Base-by-base conservation (phyloP, 1,284 basidiomycete genomes). In the Bjerkandera adusta region DNA sequence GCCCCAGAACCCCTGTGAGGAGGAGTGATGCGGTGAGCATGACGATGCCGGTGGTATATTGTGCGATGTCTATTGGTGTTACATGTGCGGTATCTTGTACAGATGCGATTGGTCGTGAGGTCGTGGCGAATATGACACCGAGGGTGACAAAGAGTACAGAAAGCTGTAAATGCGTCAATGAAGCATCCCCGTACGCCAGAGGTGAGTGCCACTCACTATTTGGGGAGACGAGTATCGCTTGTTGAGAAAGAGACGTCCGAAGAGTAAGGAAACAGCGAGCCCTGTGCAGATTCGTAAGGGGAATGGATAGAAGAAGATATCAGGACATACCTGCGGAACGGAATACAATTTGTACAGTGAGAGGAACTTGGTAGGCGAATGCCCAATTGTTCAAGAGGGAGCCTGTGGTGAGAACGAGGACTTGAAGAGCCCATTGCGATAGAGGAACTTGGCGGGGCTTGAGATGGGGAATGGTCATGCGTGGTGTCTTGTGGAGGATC, bases 271-370 rank as follows among this genome's bases (percentile, higher is more conserved):
- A 5, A 87, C 75, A 1, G 76, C 77, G 16, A 87, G 69, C 33
- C 83, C 84, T 83, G 26, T 43, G 20, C 5, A 20, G 30, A 12
- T 3, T 43, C 11, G 25, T 50, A 37, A 52, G 33, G 24, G 37
- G 27, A 33, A 6, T 47, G 26, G 22, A 39, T 35, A 15, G 15
- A 21, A 18, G 12, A 25, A 47, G 58, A 57, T 29, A 58, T 51
- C 35, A 24, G 15, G 46, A 63, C 76, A 65, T 54, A 81, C 91
- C 91, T 27, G 89, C 92, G 38, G 89, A 92, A 32, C 92, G 79
- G 62, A 95, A 92, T 24, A 96, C 85, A 56, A 95, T 94, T 59
- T 93, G 84, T 0, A 96, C 71, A 0, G 89, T 82, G 43, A 93
- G 71, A 3, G 91, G 91, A 0, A 94, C 86, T 48, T 83, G 70